phyloP scores from a whole-genome alignment of 2,329 filamentous ascomycete species.

The Fusarium coffeatum region DNA sequence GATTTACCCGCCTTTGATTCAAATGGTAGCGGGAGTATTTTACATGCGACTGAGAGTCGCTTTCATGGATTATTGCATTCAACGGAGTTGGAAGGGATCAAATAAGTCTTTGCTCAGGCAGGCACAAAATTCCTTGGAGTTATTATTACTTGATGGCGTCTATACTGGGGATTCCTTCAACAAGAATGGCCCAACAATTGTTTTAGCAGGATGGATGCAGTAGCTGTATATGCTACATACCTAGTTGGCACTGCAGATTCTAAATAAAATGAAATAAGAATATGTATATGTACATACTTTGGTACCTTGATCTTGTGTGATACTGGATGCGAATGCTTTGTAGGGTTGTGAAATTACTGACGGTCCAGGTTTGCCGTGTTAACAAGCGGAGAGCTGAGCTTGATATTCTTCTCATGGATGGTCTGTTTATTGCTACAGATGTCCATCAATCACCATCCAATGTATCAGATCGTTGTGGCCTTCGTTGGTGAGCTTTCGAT shows the following conservation, averaged over 20 bases:
- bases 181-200: conserved; percentile 2
- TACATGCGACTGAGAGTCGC: neutral
- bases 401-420: neutral
- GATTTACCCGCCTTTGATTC: neutral
- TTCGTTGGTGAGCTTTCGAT: neutral
- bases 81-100: conserved; percentile 7
- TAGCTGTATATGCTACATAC: conserved; percentile 3
- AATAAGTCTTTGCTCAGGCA: conserved; percentile 9
- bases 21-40: conserved; percentile 30
- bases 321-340: no score
- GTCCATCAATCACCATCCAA: neutral
- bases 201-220: neutral
- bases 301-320: neutral
- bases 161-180: conserved; percentile 10
- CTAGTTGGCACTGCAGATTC: neutral
- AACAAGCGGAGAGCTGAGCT: neutral
- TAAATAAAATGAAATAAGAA: conserved; percentile 7
- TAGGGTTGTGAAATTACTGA: neutral
- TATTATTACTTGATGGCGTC: conserved; percentile 18
- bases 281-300: neutral
- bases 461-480: neutral
- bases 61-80: conserved; percentile 14
- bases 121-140: conserved; percentile 23
- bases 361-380: neutral
- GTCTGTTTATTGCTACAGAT: neutral